Evolutionary conservation across 2,329 filamentous ascomycete genomes (phyloP).

Genomic region (Pyricularia sp.): DNA sequence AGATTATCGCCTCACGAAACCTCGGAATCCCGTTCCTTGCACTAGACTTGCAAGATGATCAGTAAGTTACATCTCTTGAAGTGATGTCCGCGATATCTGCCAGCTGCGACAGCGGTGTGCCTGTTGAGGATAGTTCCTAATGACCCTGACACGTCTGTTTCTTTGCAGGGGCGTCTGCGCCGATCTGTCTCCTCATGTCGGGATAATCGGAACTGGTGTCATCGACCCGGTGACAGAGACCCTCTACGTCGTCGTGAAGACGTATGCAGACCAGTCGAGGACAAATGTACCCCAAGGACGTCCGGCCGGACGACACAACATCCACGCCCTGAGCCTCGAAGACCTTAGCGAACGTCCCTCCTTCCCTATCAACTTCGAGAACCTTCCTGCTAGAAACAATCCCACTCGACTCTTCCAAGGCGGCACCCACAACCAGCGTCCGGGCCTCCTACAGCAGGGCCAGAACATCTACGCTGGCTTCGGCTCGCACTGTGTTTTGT

Average conservation of each 20-base stretch:
- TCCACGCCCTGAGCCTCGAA: slow-evolving; percentile 35
- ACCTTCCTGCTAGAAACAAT: slow-evolving; percentile 33
- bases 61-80: not conserved
- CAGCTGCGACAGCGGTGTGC: no score
- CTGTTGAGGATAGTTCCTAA: no score
- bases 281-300: slow-evolving; percentile 25
- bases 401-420: slow-evolving; percentile 32
- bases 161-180: slow-evolving; percentile 20
- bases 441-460: slow-evolving; percentile 28
- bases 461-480: slow-evolving; percentile 38
- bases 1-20: slow-evolving; percentile 27
- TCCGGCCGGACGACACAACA: slow-evolving; percentile 30
- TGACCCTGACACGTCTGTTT: no score
- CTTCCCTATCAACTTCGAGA: slow-evolving; percentile 33
- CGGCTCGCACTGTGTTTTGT: slow-evolving; percentile 40
- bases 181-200: slow-evolving; percentile 36
- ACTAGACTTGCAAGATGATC: slow-evolving; percentile 27
- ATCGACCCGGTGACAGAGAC: slow-evolving; percentile 40
- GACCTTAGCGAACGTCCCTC: slow-evolving; percentile 28
- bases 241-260: slow-evolving; percentile 39
- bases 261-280: slow-evolving; percentile 28
- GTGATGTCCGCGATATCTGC: no score
- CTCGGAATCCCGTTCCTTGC: slow-evolving; percentile 36
- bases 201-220: slow-evolving; percentile 38
- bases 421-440: slow-evolving; percentile 37